Percentiles rank a stretch among this genome's conserved stretches.
phyloP scores from a whole-genome alignment of 371 early-diverging fungal species.

The Catenaria anguillulae region DNA sequence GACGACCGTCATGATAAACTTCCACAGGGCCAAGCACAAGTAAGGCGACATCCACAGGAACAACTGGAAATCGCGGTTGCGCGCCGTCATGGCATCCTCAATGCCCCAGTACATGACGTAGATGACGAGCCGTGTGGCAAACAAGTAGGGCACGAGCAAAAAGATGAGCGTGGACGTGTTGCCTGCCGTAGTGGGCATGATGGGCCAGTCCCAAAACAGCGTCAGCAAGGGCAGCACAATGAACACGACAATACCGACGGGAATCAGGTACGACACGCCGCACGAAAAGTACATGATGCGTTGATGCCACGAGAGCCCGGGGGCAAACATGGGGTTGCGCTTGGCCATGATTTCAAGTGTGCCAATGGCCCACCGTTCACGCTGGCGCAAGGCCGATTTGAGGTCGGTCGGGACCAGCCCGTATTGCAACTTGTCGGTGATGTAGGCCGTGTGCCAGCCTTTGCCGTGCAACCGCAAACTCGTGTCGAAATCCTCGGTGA shows the following conservation, averaged over 20 bases:
- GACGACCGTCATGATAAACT: background rate
- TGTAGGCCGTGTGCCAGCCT: constrained; percentile 6
- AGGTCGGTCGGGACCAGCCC: constrained; percentile 9
- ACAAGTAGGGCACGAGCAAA: constrained; percentile 2
- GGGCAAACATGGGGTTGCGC: constrained; percentile 8
- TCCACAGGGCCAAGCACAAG: constrained; percentile 4
- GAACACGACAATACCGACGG: constrained; percentile 6
- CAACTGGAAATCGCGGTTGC: constrained; percentile 10
- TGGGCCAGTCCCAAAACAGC: constrained; percentile 7
- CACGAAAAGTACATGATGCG: constrained; percentile 8
- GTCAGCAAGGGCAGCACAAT: constrained; percentile 6
- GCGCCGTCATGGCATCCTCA: background rate
- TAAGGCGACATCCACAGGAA: constrained; percentile 11
- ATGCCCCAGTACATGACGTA: constrained; percentile 9
- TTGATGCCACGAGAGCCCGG: constrained; percentile 7
- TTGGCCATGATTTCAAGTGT: constrained; percentile 8
- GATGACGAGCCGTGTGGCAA: constrained; percentile 5
- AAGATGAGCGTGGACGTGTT: background rate
- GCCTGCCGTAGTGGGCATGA: constrained; percentile 1
- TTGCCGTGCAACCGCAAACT: background rate
- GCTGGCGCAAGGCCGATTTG: constrained; percentile 4
- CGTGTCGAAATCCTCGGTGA: constrained; percentile 11
- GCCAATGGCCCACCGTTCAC: constrained; percentile 11
- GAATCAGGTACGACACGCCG: constrained; percentile 9
- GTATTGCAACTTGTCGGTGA: constrained; percentile 7